These are phyloP conservation scores for Calcarisporium arbuscula DNA, from an alignment of 2,329 filamentous ascomycete species.

Conservation along the genomic window DNA sequence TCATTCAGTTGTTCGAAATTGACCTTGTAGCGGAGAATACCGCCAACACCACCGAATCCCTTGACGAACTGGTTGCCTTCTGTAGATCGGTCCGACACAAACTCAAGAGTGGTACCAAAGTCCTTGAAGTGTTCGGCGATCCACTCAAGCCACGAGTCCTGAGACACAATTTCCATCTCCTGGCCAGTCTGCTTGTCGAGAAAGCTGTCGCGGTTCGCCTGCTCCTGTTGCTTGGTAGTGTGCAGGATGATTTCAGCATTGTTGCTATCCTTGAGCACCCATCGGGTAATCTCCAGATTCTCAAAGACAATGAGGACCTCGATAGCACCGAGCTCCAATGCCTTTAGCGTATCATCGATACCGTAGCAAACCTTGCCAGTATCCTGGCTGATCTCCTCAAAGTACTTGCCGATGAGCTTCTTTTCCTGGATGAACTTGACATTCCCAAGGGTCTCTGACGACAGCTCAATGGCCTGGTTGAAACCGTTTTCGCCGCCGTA, in stretches of 20 bases:
- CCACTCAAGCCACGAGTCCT: slow-evolving; percentile 97
- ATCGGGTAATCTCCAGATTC: slow-evolving; percentile 92
- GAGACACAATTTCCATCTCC: slow-evolving; percentile 90
- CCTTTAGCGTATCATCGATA: slow-evolving; percentile 96
- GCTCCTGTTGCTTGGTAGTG: slow-evolving; percentile 74
- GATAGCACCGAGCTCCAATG: slow-evolving; percentile 87
- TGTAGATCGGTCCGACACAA: slow-evolving; percentile 93
- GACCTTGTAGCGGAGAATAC: slow-evolving; percentile 97
- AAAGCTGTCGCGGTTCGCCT: slow-evolving; percentile 70
- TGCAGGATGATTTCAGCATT: slow-evolving; percentile 72
- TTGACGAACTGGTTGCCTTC: slow-evolving; percentile 99
- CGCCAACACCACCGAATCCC: slow-evolving; percentile 97
- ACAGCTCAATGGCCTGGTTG: slow-evolving; percentile 97
- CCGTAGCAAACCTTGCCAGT: slow-evolving; percentile 96
- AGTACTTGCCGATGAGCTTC: slow-evolving; percentile 98
- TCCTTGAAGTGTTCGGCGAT: slow-evolving; percentile 98
- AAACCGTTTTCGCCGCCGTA: slow-evolving; percentile 99
- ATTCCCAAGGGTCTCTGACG: slow-evolving; percentile 91
- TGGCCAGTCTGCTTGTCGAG: slow-evolving; percentile 93
- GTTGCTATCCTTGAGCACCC: slow-evolving; percentile 73
- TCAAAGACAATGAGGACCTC: slow-evolving; percentile 96
- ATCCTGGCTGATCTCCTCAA: slow-evolving; percentile 97
- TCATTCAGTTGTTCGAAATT: slow-evolving; percentile 99
- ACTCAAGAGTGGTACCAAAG: slow-evolving; percentile 91
- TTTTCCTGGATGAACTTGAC: slow-evolving; percentile 99